phyloP scores from a whole-genome alignment of 768 basidiomycete genomes.

The Amylocystis lapponica region DNA sequence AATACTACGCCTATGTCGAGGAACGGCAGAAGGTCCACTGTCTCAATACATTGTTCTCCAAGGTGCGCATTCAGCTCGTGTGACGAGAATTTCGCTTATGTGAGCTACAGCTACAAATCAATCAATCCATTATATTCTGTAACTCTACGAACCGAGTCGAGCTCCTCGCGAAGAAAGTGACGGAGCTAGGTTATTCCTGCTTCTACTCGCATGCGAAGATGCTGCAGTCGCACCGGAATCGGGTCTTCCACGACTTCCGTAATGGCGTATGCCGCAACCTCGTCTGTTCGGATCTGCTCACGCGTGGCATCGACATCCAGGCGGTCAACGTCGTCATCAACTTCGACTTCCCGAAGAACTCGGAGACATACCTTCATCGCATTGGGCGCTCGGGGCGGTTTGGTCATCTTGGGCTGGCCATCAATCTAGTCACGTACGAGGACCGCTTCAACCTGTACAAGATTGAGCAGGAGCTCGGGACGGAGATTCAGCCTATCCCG shows the following conservation, averaged over 20 bases:
- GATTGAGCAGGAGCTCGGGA: slow-evolving; percentile 97
- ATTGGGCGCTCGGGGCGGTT: slow-evolving; percentile 98
- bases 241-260: slow-evolving; percentile 99
- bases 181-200: slow-evolving; percentile 98
- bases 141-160: slow-evolving; percentile 99
- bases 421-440: slow-evolving; percentile 97
- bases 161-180: slow-evolving; percentile 98
- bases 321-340: slow-evolving; percentile 99
- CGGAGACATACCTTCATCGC: slow-evolving; percentile 97
- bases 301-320: slow-evolving; percentile 99
- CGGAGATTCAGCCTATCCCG: slow-evolving; percentile 95
- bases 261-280: slow-evolving; percentile 98
- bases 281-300: slow-evolving; percentile 96
- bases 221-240: slow-evolving; percentile 97
- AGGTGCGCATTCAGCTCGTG: slow-evolving; percentile 44
- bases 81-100: neutral
- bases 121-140: slow-evolving; percentile 99
- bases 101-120: slow-evolving; percentile 86
- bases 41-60: slow-evolving; percentile 98
- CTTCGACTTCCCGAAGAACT: slow-evolving; percentile 99
- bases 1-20: slow-evolving; percentile 99
- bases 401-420: slow-evolving; percentile 94
- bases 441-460: slow-evolving; percentile 96
- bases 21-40: slow-evolving; percentile 99
- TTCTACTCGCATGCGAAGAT: slow-evolving; percentile 99